These are phyloP conservation scores for Stenocarpella maydis DNA, from an alignment of 2,329 filamentous ascomycete species.

Conservation along the genomic window DNA sequence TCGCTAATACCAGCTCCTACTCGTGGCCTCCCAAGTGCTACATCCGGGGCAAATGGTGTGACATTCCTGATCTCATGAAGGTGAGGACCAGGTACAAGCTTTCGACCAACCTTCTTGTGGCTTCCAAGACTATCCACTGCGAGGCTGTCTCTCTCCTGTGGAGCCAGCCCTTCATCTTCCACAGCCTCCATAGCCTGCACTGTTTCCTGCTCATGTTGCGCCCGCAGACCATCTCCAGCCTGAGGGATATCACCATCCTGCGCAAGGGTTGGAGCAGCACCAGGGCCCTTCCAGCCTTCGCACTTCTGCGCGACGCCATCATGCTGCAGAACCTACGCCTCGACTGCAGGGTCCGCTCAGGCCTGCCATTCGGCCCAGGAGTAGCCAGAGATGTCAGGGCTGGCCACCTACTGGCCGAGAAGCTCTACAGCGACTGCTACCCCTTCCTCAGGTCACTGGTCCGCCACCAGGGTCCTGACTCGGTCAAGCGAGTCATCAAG, in stretches of 20 bases:
- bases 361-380: not conserved
- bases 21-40: not conserved
- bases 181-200: not conserved
- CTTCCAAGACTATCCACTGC: not conserved
- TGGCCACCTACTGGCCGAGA: not conserved
- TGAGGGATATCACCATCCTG: constrained; percentile 4
- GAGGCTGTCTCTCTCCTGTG: not conserved
- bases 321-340: constrained; percentile 3
- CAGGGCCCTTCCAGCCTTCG: not conserved
- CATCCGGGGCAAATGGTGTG: not conserved
- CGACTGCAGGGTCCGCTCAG: not conserved
- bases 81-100: not conserved
- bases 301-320: not conserved
- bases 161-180: constrained; percentile 19
- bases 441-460: not conserved
- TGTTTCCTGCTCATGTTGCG: not conserved
- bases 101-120: constrained; percentile 11
- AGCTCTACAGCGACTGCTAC: not conserved
- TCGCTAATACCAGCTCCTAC: no score
- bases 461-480: not conserved
- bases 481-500: not conserved
- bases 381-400: no score
- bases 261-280: not conserved
- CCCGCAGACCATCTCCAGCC: not conserved
- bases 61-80: not conserved